phyloP scores from a whole-genome alignment of 1,139 yeast species.

The Fermentozyma sake region DNA sequence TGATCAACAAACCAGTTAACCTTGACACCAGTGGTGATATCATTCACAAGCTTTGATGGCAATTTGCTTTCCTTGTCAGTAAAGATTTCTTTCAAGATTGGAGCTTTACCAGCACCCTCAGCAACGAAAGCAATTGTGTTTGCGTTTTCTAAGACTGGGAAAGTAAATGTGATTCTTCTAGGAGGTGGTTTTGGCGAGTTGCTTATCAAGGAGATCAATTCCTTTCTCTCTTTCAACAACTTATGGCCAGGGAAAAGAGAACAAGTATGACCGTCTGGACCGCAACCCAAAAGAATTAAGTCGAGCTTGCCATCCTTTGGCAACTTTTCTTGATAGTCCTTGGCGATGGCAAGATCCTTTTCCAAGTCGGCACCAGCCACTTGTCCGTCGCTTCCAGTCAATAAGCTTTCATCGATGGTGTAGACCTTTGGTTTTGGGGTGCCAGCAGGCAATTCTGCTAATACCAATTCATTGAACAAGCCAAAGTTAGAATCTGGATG shows the following conservation, averaged over 20 bases:
- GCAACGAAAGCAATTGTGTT: slow-evolving; percentile 75
- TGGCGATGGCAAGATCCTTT: slow-evolving; percentile 47
- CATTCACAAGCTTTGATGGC: slow-evolving; percentile 75
- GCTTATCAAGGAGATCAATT: slow-evolving; percentile 38
- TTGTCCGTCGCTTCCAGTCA: slow-evolving; percentile 45
- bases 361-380: slow-evolving; percentile 29
- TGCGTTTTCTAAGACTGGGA: slow-evolving; percentile 56
- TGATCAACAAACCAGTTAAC: slow-evolving; percentile 82
- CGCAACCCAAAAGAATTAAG: slow-evolving; percentile 65
- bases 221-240: slow-evolving; percentile 36
- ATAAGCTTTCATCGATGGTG: slow-evolving; percentile 47
- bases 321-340: slow-evolving; percentile 42
- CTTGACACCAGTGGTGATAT: slow-evolving; percentile 35
- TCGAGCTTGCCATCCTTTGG: slow-evolving; percentile 44
- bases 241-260: slow-evolving; percentile 64
- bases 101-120: slow-evolving; percentile 83
- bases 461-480: slow-evolving; percentile 53
- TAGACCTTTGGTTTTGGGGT: slow-evolving; percentile 39
- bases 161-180: slow-evolving; percentile 67
- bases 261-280: slow-evolving; percentile 81
- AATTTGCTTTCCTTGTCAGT: slow-evolving; percentile 44
- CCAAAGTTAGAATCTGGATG: slow-evolving; percentile 71
- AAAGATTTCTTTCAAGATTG: slow-evolving; percentile 66
- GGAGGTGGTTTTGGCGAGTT: slow-evolving; percentile 82
- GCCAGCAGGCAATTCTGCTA: slow-evolving; percentile 35